Percentiles rank a stretch among this genome's conserved stretches.
These are phyloP conservation scores for Geranium rotundifolium DNA, from an alignment of 345 rosid genomes.

Conservation along the genomic window DNA sequence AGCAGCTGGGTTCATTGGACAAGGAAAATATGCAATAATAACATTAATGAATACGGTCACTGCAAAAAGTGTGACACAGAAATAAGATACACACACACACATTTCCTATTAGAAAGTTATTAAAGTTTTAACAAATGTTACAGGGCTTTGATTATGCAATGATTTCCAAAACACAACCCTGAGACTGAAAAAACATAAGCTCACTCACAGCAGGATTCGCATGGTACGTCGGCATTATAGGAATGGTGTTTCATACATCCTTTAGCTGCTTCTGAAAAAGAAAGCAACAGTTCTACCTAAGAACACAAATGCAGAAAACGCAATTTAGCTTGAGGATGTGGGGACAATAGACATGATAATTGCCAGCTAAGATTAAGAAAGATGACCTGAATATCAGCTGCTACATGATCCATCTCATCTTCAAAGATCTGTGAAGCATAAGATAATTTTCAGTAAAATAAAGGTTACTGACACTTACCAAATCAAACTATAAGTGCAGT, in stretches of 20 bases:
- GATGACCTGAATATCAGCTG: constrained; percentile 64
- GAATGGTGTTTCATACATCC: too few species aligned
- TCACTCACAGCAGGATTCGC: too few species aligned
- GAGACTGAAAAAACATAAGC: too few species aligned
- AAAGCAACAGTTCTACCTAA: too few species aligned
- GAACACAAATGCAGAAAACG: background rate
- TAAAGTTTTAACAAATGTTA: too few species aligned
- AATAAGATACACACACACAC: too few species aligned
- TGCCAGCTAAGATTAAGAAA: constrained; percentile 7
- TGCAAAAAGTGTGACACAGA: background rate
- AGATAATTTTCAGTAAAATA: constrained; percentile 3
- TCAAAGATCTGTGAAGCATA: constrained; percentile 59
- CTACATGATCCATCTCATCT: constrained; percentile 30
- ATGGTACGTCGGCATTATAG: too few species aligned
- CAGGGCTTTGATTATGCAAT: too few species aligned
- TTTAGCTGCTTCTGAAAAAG: too few species aligned
- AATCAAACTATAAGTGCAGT: constrained; percentile 1
- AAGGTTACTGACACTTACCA: background rate
- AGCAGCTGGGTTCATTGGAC: too few species aligned
- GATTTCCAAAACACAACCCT: too few species aligned
- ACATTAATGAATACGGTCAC: background rate
- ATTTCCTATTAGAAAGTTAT: too few species aligned
- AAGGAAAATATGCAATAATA: background rate
- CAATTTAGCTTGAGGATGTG: background rate
- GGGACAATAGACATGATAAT: background rate